Percentiles rank a stretch among this genome's conserved stretches.
phyloP scores from a whole-genome alignment of 495 filamentous ascomycete genomes.

The Tuber microsphaerosporum region DNA sequence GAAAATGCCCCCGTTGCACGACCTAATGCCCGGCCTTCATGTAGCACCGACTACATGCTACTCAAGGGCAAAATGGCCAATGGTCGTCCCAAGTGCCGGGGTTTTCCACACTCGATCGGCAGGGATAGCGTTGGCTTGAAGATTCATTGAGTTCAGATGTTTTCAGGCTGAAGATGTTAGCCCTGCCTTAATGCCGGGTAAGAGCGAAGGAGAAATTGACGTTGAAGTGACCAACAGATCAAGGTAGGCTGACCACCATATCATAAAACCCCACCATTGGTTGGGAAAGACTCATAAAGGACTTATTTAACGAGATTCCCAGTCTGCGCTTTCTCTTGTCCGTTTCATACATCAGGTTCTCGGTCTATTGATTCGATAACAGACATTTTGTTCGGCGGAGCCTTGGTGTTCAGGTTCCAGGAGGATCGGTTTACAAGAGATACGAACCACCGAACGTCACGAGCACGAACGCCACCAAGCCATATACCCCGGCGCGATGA shows the following conservation, averaged over 20 bases:
- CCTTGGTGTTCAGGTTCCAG: not conserved
- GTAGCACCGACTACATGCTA: not conserved
- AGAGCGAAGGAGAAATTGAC: not conserved
- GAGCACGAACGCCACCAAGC: not conserved
- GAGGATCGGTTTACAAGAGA: not conserved
- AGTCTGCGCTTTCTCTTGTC: not conserved
- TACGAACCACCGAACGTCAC: not conserved
- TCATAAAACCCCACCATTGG: not conserved
- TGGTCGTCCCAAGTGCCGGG: not conserved
- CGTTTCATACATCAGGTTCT: not conserved
- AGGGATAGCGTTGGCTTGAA: not conserved
- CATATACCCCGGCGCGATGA: not conserved
- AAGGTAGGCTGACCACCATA: slow-evolving; percentile 3
- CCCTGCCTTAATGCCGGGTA: not conserved
- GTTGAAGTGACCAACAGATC: not conserved
- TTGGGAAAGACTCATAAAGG: not conserved
- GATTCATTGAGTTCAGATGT: not conserved
- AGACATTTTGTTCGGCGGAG: not conserved
- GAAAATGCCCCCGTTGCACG: not conserved
- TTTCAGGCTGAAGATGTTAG: slow-evolving; percentile 4
- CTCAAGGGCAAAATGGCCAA: not conserved
- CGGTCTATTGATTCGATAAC: not conserved
- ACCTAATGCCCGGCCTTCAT: not conserved
- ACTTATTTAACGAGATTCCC: not conserved
- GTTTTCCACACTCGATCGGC: not conserved